A percentile compares a stretch with the other conserved stretches of the same genome.
phyloP scores from a whole-genome alignment of 345 rosid species.

The Eucalyptus globulus region DNA sequence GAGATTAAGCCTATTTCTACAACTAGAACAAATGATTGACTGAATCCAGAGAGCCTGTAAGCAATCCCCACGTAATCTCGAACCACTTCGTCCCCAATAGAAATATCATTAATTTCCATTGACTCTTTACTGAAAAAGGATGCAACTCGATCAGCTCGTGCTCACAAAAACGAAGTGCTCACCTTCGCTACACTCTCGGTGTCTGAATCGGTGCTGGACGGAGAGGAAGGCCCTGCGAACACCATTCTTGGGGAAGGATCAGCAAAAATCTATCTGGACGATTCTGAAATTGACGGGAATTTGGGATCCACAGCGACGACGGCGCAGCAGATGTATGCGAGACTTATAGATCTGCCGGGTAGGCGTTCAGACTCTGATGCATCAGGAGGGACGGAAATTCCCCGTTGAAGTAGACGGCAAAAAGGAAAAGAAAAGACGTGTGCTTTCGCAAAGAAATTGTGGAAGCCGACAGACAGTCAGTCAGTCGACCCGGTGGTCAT shows the following conservation, averaged over 20 bases:
- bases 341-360: too few relatives aligned
- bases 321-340: too few relatives aligned
- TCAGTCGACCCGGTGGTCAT: too few relatives aligned
- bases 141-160: neutral
- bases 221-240: fast-evolving
- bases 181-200: neutral
- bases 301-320: too few relatives aligned
- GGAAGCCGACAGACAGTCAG: too few relatives aligned
- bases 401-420: too few relatives aligned
- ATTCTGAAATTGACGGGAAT: too few relatives aligned
- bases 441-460: too few relatives aligned
- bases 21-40: neutral
- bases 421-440: too few relatives aligned
- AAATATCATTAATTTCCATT: neutral
- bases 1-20: neutral
- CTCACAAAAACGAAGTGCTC: neutral
- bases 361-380: too few relatives aligned
- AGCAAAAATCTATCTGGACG: neutral
- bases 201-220: neutral
- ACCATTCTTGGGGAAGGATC: neutral
- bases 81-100: neutral
- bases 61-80: neutral
- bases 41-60: neutral
- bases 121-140: neutral
- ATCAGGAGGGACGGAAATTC: too few relatives aligned